Evolutionary conservation across 495 filamentous ascomycete species (phyloP).

Genomic region (Lophiostoma macrostomum): DNA sequence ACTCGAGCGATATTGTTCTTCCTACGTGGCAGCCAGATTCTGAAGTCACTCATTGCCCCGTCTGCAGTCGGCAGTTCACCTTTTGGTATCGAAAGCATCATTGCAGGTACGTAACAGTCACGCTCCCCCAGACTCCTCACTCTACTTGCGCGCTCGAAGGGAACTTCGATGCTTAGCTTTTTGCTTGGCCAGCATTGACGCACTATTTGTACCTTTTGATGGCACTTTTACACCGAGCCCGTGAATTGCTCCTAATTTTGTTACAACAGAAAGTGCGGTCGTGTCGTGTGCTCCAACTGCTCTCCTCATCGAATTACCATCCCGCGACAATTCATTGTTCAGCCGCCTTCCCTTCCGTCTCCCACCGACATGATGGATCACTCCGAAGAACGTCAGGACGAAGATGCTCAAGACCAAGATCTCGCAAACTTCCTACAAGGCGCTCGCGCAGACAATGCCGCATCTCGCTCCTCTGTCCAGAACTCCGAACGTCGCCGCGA

Average conservation of each 20-base stretch:
- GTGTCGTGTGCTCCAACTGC: slow-evolving; percentile 87
- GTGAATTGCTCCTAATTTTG: slow-evolving; percentile 6
- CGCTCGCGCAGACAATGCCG: slow-evolving; percentile 34
- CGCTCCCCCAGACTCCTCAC: too few species aligned
- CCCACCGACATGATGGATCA: too few species aligned
- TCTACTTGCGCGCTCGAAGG: too few species aligned
- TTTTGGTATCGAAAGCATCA: slow-evolving; percentile 32
- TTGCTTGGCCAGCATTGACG: too few species aligned
- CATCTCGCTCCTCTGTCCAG: too few species aligned
- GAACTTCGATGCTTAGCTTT: too few species aligned
- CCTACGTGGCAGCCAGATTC: slow-evolving; percentile 32
- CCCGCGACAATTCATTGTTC: slow-evolving; percentile 88
- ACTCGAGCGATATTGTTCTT: slow-evolving; percentile 25
- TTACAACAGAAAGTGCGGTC: slow-evolving; percentile 76
- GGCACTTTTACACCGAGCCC: too few species aligned
- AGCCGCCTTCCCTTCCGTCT: slow-evolving; percentile 66
- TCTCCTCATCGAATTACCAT: slow-evolving; percentile 96
- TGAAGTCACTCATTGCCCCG: slow-evolving; percentile 28
- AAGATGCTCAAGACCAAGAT: too few species aligned
- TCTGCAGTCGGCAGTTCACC: slow-evolving; percentile 27
- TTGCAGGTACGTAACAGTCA: slow-evolving; percentile 32
- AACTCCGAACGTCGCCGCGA: too few species aligned
- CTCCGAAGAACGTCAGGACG: too few species aligned
- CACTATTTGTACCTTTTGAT: too few species aligned
- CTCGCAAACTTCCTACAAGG: slow-evolving; percentile 43